Conservation (phyloP, 495 filamentous ascomycete genomes). For the Neurospora sublineolata region DNA sequence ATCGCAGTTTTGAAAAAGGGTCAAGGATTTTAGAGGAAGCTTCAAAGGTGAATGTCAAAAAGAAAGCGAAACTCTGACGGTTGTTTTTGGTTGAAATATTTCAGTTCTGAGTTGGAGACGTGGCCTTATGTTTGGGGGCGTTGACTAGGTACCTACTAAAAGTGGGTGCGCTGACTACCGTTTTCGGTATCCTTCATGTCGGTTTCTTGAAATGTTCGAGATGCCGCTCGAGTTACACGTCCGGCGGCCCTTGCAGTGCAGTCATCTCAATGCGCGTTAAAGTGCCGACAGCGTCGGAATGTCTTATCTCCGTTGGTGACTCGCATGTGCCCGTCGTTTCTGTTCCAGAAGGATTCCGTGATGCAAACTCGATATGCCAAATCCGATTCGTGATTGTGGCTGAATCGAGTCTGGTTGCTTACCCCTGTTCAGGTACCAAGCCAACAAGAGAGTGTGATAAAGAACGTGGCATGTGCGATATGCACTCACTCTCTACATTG, state of each 20-base stretch:
- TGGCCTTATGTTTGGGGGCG: too few species aligned
- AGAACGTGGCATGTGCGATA: neutral
- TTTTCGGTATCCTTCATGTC: too few species aligned
- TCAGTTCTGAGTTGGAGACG: too few species aligned
- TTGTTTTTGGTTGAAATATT: too few species aligned
- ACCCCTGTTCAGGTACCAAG: neutral
- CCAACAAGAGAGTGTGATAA: neutral
- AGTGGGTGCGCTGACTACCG: too few species aligned
- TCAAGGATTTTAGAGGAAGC: too few species aligned
- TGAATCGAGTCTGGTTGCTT: neutral
- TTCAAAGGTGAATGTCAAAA: too few species aligned
- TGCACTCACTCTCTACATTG: neutral
- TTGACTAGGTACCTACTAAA: too few species aligned
- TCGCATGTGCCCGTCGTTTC: neutral
- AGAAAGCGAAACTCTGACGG: too few species aligned
- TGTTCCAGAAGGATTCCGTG: neutral
- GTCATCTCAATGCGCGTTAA: neutral
- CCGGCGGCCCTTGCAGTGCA: neutral
- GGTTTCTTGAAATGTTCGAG: too few species aligned
- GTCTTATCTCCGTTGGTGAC: neutral
- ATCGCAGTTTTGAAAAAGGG: too few species aligned
- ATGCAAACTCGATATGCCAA: neutral
- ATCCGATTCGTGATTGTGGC: neutral
- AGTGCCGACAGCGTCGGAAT: neutral
- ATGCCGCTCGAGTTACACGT: neutral